Conservation (phyloP, 164 flowering plant species). For the Malania oleifera region DNA sequence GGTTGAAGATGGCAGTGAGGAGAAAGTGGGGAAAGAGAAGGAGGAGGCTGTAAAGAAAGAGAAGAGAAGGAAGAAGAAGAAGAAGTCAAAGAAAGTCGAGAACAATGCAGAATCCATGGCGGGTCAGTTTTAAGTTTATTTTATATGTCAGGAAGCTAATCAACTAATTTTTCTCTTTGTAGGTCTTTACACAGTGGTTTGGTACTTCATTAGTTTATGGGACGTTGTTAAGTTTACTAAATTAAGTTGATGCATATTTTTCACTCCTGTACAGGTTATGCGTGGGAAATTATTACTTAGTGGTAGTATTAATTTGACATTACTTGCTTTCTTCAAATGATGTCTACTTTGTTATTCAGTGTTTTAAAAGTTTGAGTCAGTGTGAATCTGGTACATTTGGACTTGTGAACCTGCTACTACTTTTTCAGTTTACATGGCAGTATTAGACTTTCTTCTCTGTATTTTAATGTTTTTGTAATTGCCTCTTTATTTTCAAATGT, state of each 20-base stretch:
- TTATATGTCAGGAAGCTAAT: neutral
- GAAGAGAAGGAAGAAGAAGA: slow-evolving; percentile 32
- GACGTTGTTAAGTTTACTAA: too few species aligned
- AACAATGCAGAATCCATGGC: slow-evolving; percentile 12
- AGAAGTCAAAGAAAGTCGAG: slow-evolving; percentile 18
- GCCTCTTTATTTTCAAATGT: too few species aligned
- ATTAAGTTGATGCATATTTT: too few species aligned
- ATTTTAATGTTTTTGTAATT: too few species aligned
- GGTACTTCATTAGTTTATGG: too few species aligned
- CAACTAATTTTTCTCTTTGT: too few species aligned
- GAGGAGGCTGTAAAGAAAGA: slow-evolving; percentile 19
- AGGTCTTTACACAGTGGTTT: too few species aligned
- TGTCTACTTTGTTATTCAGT: too few species aligned
- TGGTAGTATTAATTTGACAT: too few species aligned
- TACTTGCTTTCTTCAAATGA: too few species aligned
- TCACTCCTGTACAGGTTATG: neutral
- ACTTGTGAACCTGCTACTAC: neutral
- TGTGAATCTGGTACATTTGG: neutral
- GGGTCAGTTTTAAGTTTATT: slow-evolving; percentile 19
- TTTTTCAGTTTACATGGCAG: neutral
- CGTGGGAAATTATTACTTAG: too few species aligned
- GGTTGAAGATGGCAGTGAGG: slow-evolving; percentile 7
- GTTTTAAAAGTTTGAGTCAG: too few species aligned
- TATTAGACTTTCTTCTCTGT: neutral
- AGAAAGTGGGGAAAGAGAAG: slow-evolving; percentile 14